A percentile compares a stretch with the other conserved stretches of the same genome.
Evolutionary conservation across 2,329 filamentous ascomycete genomes (phyloP).

Genomic region (Paracoccidioides lutzii): DNA sequence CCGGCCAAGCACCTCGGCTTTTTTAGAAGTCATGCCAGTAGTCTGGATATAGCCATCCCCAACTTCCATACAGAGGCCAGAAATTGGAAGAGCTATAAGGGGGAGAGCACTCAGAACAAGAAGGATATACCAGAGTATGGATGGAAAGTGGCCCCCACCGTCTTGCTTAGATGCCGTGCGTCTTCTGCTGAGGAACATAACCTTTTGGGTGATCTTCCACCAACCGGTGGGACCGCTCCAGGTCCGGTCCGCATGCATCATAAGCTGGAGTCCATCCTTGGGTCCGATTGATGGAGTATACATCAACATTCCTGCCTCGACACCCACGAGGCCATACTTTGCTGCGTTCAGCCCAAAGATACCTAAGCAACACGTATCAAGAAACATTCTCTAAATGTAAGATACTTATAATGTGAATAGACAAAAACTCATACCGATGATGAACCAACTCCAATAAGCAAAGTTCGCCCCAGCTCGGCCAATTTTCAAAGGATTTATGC

Average conservation of each 20-base stretch:
- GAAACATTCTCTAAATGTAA: neutral
- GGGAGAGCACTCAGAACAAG: neutral
- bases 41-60: neutral
- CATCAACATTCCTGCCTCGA: slow-evolving; percentile 2
- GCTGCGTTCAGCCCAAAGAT: neutral
- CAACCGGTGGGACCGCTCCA: neutral
- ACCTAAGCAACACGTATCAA: neutral
- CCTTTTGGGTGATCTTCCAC: neutral
- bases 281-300: neutral
- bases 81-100: neutral
- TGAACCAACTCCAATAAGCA: neutral
- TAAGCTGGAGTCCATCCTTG: neutral
- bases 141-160: neutral
- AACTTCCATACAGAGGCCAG: neutral
- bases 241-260: slow-evolving; percentile 3
- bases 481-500: neutral
- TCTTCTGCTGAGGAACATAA: neutral
- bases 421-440: neutral
- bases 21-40: neutral
- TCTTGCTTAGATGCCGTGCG: neutral
- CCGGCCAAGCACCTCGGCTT: neutral
- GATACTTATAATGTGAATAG: neutral
- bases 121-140: neutral
- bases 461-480: neutral
- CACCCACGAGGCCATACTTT: neutral